Base-by-base conservation (phyloP, 208 protist species). In the Polymyxa betae region DNA sequence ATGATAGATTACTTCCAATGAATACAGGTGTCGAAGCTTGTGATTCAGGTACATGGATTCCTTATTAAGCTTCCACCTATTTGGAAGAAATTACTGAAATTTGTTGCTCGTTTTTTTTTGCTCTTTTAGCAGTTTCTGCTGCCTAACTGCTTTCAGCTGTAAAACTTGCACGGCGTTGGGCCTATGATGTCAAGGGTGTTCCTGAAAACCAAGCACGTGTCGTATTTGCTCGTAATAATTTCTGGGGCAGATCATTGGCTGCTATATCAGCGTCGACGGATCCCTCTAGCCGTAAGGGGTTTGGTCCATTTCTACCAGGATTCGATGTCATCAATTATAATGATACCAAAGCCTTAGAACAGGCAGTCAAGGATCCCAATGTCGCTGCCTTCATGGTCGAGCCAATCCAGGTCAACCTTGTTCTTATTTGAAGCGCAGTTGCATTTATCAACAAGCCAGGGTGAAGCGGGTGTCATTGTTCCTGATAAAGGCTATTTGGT, bases 131-230 rank as follows among this genome's bases (percentile, higher is more conserved):
- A 82, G n/a, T 5, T 43, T 5, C 5, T 40, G 72, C n/a, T 82
- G 35, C 5, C 10, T 35, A 20, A 40, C 10, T 43, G 5, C n/a
- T 12, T 82, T 5, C 72, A 24, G 95, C 96, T 24, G 90, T 97
- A 38, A 98, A 98, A 93, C 91, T 98, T 10, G 94, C 96, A 0
- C 93, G 97, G 87, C 93, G 94, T 68, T 98, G 97, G 97, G 97
- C 92, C 38, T 97, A 98, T 90, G 89, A 90, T 0, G 91, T 94
- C 12, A 98, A 98, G 90, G 91, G 92, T 0, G 95, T 98, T 41
- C 90, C 94, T 24, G 44, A 93, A 20, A 94, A 97, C 88, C 40
- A 96, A 82, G 96, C 95, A 16, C 88, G 46, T 40, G 66, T 93
- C 40, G 72, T 95, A 29, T 93, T 93, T 77, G 66, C 64, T 54